Percentiles rank a stretch among this genome's conserved stretches.
Evolutionary conservation across 1,284 basidiomycete species (phyloP).

Genomic region (Moesziomyces sp.): DNA sequence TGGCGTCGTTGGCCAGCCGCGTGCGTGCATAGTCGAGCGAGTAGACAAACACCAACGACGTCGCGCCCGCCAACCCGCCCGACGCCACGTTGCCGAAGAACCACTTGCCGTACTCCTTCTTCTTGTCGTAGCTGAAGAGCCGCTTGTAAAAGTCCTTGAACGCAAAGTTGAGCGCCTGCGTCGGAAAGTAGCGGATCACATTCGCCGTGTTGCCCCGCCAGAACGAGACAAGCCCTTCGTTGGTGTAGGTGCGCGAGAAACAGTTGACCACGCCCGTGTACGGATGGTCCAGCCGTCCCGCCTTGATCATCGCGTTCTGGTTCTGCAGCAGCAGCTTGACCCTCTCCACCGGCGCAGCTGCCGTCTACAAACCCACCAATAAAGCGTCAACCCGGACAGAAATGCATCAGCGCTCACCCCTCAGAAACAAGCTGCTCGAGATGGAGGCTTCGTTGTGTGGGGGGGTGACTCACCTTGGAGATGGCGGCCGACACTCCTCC

Average conservation of each 20-base stretch:
- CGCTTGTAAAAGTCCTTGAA: slow-evolving; percentile 69
- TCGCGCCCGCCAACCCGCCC: slow-evolving; percentile 68
- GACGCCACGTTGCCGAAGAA: slow-evolving; percentile 67
- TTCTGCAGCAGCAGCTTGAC: slow-evolving; percentile 68
- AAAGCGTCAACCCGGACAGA: too few relatives aligned
- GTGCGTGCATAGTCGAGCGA: slow-evolving; percentile 69
- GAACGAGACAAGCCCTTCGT: slow-evolving; percentile 66
- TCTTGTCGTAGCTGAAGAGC: slow-evolving; percentile 65
- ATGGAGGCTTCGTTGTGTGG: too few relatives aligned
- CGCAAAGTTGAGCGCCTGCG: slow-evolving; percentile 67
- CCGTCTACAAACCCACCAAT: slow-evolving; percentile 44
- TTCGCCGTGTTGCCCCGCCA: slow-evolving; percentile 68
- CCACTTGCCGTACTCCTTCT: slow-evolving; percentile 66
- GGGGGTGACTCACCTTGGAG: slow-evolving; percentile 40
- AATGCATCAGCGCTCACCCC: too few relatives aligned
- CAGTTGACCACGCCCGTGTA: slow-evolving; percentile 68
- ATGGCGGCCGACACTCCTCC: slow-evolving; percentile 68
- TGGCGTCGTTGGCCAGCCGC: slow-evolving; percentile 68
- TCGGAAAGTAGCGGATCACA: slow-evolving; percentile 68
- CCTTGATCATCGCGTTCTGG: slow-evolving; percentile 69
- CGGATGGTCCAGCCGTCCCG: slow-evolving; percentile 66
- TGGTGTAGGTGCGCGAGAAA: slow-evolving; percentile 67
- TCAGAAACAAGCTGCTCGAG: too few relatives aligned
- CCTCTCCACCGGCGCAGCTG: slow-evolving; percentile 68
- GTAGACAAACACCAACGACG: slow-evolving; percentile 68